Evolutionary conservation across 306 rosid species (phyloP), one percentile per base, ranked within the genome.

Genomic region (Rosa chinensis): DNA sequence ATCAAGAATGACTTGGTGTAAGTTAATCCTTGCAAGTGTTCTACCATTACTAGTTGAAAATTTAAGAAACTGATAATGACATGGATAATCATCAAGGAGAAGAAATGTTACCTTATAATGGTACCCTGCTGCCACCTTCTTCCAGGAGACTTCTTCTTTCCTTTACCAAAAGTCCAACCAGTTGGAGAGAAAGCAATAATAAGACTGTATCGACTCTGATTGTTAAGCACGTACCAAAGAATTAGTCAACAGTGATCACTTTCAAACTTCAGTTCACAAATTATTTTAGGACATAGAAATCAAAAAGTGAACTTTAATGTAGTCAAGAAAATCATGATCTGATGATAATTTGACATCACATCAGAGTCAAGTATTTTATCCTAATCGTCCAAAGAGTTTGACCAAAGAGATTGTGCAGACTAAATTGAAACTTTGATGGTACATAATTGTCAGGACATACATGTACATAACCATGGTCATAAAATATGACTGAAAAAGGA

Each of bases 41-140:
- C 49, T 67, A 40, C 25, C 17, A n/a, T 43, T 69, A 21, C 43
- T 20, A 42, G 10, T 37, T 80, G 61, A 21, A 55, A 28, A 8
- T 61, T 49, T 49, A 76, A 10, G 32, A 42, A 70, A 75, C 39
- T 69, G 44, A 70, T 70, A 52, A 18, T n/a, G 69, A 66, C 44
- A 25, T 5, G 52, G 49, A 37, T 18, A 81, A 52, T 59, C 52
- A 62, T 62, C 4, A 28, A 79, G 42, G 21, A 53, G 73, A 21
- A 58, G 25, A 61, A 79, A 76, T 73, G 42, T 77, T 73, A 94
- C 99, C 97, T 94, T 87, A 94, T 94, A 68, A 92, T 79, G 56
- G 99, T 94, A 79, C 97, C 99, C 86, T 92, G 95, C 84, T 90
- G 99, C 89, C 86, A 94, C 86, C 92, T 87, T 86, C 92, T 92